Evolutionary conservation across 495 filamentous ascomycete species (phyloP), one percentile per base, ranked within the genome.

Genomic region (Neurospora sp.): DNA sequence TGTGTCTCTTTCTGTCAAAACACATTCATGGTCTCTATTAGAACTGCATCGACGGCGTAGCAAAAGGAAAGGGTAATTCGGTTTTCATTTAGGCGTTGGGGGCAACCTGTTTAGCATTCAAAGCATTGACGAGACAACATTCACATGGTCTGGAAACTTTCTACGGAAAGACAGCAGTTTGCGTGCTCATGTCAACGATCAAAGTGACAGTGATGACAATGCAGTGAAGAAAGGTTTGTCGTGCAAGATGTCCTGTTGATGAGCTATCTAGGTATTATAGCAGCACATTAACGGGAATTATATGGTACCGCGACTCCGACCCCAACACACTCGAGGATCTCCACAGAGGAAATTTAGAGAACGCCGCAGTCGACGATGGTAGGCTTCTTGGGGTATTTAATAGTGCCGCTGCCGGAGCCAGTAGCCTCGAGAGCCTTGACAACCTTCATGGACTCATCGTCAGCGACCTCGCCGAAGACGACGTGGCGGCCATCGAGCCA

Each of bases 401-500:
- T 84, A 73, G 86, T 82, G 73, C 92, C 92, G 77, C 82, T 85
- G 79, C 82, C 77, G 76, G 83, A 87, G 80, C 91, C 92, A 44
- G 88, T 87, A 72, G 87, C 85, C 89, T 97, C 93, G 70, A 97
- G 85, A 75, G 89, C 87, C 83, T 87, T 87, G 80, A 96, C 91
- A 72, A 94, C 78, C 0, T 80, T 73, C 84, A 89, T 81, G 75
- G 90, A 92, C n/a, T 83, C 80, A 0, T 83, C 79, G 73, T 93
- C 90, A 70, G 87, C 87, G 53, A 94, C 92, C 82, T 92, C 86
- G 68, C 92, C 92, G 82, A 94, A 94, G 77, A 94, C 92, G 76
- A 92, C 91, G 83, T 94, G 92, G 78, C 91, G 91, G 76, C 89
- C 89, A 78, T 94, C 88, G 75, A 94, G 88, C 88, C 92, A 93